Percentiles rank a stretch among this genome's conserved stretches.
phyloP scores from a whole-genome alignment of 164 flowering plant species.

The Houttuynia cordata region DNA sequence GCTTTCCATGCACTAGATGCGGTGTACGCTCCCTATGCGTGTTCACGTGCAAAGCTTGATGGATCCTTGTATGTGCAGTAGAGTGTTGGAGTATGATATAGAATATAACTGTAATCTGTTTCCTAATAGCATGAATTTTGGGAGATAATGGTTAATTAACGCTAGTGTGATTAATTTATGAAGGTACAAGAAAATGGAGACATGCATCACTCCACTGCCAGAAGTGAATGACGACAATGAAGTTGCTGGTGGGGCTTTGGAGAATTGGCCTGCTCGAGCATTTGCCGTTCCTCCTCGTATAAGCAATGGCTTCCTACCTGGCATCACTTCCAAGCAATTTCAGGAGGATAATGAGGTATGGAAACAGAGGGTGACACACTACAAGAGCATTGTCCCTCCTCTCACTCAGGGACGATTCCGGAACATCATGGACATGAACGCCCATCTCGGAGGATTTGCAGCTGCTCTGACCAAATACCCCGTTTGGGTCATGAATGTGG shows the following conservation, averaged over 20 bases:
- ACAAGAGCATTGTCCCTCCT: conserved; percentile 36
- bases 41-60: too few species aligned
- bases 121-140: too few species aligned
- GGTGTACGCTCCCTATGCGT: too few species aligned
- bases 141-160: too few species aligned
- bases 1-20: too few species aligned
- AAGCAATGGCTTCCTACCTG: conserved; percentile 47
- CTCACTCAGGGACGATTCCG: conserved; percentile 50
- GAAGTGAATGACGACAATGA: conserved; percentile 53
- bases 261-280: conserved; percentile 88
- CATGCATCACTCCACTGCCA: conserved; percentile 82
- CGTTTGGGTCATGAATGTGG: conserved; percentile 96
- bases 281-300: conserved; percentile 81
- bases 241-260: conserved; percentile 75
- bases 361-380: conserved; percentile 55
- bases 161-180: too few species aligned
- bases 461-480: conserved; percentile 62
- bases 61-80: too few species aligned
- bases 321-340: conserved; percentile 45
- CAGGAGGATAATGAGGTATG: conserved; percentile 62
- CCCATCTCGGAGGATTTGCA: conserved; percentile 85
- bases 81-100: too few species aligned
- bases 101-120: too few species aligned
- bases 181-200: conserved; percentile 82
- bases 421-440: conserved; percentile 96